These are phyloP conservation scores for Candida quercuum DNA, from an alignment of 805 yeast genomes.

Conservation along the genomic window DNA sequence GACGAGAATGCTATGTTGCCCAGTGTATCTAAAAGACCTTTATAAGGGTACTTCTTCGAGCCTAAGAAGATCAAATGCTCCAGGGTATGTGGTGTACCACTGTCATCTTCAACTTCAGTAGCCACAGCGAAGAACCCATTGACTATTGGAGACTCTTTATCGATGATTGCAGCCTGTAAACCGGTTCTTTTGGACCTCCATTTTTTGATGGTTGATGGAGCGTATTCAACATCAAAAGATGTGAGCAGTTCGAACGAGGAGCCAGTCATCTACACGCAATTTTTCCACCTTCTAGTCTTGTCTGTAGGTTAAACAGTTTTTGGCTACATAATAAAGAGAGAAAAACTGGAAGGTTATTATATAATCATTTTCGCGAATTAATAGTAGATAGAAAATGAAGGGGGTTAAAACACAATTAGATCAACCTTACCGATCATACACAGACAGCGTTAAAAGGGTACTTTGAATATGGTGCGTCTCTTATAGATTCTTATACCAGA, in stretches of 20 bases:
- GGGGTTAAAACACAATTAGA: too few relatives aligned
- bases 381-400: too few relatives aligned
- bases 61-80: slow-evolving; percentile 97
- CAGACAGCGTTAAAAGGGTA: background rate
- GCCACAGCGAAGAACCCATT: slow-evolving; percentile 96
- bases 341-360: too few relatives aligned
- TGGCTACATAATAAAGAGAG: too few relatives aligned
- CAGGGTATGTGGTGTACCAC: slow-evolving; percentile 92
- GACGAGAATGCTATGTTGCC: slow-evolving; percentile 80
- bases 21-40: slow-evolving; percentile 82
- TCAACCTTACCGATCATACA: too few relatives aligned
- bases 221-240: slow-evolving; percentile 64
- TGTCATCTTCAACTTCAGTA: slow-evolving; percentile 80
- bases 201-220: slow-evolving; percentile 64
- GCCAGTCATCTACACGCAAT: slow-evolving; percentile 1
- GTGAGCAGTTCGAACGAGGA: slow-evolving; percentile 35
- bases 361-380: too few relatives aligned
- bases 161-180: slow-evolving; percentile 68
- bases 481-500: too few relatives aligned
- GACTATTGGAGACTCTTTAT: slow-evolving; percentile 81
- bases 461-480: too few relatives aligned
- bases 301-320: too few relatives aligned
- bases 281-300: too few relatives aligned
- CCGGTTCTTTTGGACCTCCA: slow-evolving; percentile 82
- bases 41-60: slow-evolving; percentile 80